Base-by-base conservation (phyloP, 2,329 filamentous ascomycete genomes). In the Xylariaceae sp. region DNA sequence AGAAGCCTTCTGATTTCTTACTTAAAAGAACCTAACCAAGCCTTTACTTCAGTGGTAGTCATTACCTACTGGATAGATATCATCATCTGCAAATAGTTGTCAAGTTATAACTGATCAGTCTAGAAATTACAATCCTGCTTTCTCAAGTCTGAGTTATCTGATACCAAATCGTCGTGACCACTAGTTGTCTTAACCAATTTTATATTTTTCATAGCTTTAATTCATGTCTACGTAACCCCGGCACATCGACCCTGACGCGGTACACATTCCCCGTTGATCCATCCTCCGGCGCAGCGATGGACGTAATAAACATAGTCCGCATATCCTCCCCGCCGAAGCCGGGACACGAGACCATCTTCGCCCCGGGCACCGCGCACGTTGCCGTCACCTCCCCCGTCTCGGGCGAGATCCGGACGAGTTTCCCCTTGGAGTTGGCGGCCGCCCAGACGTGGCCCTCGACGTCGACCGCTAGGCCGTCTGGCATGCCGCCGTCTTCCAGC, bases 261-360 rank as follows among this genome's bases (percentile, higher is more conserved):
- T 47, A 47, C n/a, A 43, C 38, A 28, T 44, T 19, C 5, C 41
- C 38, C 4, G 44, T 42, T 8, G 44, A 49, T 7, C 26, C 36
- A 17, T 44, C 41, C n/a, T n/a, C n/a, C n/a, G n/a, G n/a, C 2
- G 33, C 36, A 2, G 37, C 27, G 21, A 49, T 47, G 2, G 44
- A 43, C 11, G 44, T 47, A 21, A 47, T 44, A 34, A 49, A 47
- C 5, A 49, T 32, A 8, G 44, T 47, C 34, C 43, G 44, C 44
- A 44, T 44, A 15, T 49, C 44, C 11, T 17, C 12, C 4, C 23
- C 41, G 6, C 44, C 41, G 30, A 49, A 47, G 1, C 13, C 28
- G 2, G 41, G 44, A 18, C 44, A 49, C 2, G 41, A 49, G n/a
- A 34, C 30, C 44, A 49, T 49, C 34, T 44, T 41, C 2, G 38